Conservation (phyloP, 148 eudicot species). For the Talinum fruticosum region DNA sequence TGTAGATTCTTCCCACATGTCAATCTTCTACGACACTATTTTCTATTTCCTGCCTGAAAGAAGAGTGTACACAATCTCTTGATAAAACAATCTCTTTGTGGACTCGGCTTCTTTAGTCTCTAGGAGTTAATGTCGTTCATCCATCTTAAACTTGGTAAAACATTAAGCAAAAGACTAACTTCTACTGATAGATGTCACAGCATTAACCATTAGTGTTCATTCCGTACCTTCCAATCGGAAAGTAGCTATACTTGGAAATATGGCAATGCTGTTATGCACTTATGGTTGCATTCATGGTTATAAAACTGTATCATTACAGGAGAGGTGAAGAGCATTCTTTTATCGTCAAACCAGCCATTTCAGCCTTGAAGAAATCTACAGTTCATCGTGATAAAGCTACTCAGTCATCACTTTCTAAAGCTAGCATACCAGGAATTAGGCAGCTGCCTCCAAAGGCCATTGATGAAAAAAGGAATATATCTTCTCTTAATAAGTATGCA, state of each 20-base stretch:
- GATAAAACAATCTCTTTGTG: not conserved
- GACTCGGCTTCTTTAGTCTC: not conserved
- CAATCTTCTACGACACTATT: not conserved
- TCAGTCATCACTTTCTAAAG: slow-evolving; percentile 33
- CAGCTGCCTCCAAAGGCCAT: slow-evolving; percentile 34
- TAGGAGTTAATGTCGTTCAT: not conserved
- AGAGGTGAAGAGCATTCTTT: slow-evolving; percentile 99
- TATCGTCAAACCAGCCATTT: slow-evolving; percentile 79
- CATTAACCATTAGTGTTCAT: not conserved
- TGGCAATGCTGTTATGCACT: slow-evolving; percentile 9
- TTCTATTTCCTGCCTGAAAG: not conserved
- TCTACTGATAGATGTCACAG: not conserved
- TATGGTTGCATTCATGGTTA: slow-evolving; percentile 15
- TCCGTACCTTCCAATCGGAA: not conserved
- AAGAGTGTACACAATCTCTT: not conserved
- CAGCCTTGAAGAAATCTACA: slow-evolving; percentile 48
- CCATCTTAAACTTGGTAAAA: not conserved
- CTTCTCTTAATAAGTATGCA: slow-evolving; percentile 62
- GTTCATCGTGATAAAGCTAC: slow-evolving; percentile 31
- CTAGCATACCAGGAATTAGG: slow-evolving; percentile 39
- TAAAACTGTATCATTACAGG: slow-evolving; percentile 42
- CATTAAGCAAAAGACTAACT: slow-evolving; percentile 1
- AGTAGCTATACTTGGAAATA: not conserved
- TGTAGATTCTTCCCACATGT: not conserved
- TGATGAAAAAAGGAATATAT: slow-evolving; percentile 41